phyloP scores from a whole-genome alignment of 345 rosid genomes.

The Lepidium africanum region DNA sequence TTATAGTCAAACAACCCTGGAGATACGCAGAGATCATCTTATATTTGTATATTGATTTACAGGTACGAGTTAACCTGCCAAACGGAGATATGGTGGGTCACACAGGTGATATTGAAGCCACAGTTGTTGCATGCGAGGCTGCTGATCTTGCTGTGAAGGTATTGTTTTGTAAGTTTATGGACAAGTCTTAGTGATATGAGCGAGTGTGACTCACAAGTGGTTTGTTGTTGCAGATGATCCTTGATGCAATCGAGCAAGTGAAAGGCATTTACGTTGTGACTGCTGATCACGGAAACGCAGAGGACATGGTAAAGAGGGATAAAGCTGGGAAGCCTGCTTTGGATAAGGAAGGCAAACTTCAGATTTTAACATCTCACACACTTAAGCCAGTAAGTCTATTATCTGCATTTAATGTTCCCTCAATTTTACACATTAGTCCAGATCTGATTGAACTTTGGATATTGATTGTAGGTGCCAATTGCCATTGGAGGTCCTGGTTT shows the following conservation, averaged over 20 bases:
- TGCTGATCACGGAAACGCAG: conserved; percentile 98
- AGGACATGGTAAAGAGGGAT: conserved; percentile 95
- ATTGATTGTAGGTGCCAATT: conserved; percentile 59
- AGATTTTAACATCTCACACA: conserved; percentile 94
- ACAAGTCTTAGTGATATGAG: neutral
- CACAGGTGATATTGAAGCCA: conserved; percentile 86
- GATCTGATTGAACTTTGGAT: neutral
- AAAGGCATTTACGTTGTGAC: conserved; percentile 90
- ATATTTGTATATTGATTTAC: neutral
- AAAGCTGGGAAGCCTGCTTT: conserved; percentile 64
- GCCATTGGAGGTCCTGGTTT: conserved; percentile 97
- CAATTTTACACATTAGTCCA: neutral
- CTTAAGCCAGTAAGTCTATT: conserved; percentile 68
- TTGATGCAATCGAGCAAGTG: conserved; percentile 76
- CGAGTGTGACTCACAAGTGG: neutral
- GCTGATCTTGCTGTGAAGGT: conserved; percentile 94
- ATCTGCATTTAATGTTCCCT: neutral
- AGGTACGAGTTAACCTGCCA: conserved; percentile 90
- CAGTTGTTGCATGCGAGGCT: conserved; percentile 79
- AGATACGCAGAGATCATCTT: neutral
- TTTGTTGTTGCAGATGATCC: conserved; percentile 55
- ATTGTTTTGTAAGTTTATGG: neutral
- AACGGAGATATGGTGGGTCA: conserved; percentile 99
- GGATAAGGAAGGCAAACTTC: conserved; percentile 70
- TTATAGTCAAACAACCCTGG: neutral